Evolutionary conservation across 2,329 filamentous ascomycete genomes (phyloP).

Genomic region (Pseudogymnoascus sp.): DNA sequence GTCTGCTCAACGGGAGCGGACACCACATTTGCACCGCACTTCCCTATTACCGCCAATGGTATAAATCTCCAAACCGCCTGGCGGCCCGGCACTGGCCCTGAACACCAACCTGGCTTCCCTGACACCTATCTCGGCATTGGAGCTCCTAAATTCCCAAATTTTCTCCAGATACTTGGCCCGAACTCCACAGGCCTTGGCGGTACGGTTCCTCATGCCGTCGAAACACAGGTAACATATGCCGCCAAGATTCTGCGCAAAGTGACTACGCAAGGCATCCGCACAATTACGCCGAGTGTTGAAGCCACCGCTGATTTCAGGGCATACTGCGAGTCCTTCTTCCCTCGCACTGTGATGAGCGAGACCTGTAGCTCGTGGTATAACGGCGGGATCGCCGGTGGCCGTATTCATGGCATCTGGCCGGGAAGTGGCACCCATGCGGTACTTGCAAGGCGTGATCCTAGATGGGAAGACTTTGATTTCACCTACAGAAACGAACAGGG

Average conservation of each 20-base stretch:
- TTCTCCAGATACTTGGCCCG: conserved; percentile 10
- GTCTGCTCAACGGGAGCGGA: conserved; percentile 25
- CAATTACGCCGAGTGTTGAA: conserved; percentile 44
- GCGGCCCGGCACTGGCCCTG: conserved; percentile 37
- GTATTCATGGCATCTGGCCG: conserved; percentile 61
- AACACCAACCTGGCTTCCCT: conserved; percentile 23
- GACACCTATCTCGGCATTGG: conserved; percentile 12
- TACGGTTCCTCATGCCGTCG: conserved; percentile 56
- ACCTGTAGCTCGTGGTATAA: conserved; percentile 66
- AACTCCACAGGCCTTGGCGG: conserved; percentile 45
- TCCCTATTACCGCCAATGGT: conserved; percentile 10
- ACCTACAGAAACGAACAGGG: background rate
- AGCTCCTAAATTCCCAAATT: conserved; percentile 11
- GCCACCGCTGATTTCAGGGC: conserved; percentile 57
- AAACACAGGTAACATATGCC: conserved; percentile 55
- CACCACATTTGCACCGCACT: conserved; percentile 9
- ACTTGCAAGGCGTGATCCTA: conserved; percentile 42
- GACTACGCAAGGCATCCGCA: conserved; percentile 54
- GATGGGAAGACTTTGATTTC: conserved; percentile 50
- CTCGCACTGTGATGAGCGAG: conserved; percentile 46
- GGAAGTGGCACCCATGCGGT: conserved; percentile 55
- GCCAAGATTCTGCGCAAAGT: conserved; percentile 60
- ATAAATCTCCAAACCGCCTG: conserved; percentile 33
- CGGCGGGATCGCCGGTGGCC: conserved; percentile 48
- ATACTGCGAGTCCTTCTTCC: conserved; percentile 48